Conservation (phyloP, 768 basidiomycete genomes). For the Boletus rex-veris region DNA sequence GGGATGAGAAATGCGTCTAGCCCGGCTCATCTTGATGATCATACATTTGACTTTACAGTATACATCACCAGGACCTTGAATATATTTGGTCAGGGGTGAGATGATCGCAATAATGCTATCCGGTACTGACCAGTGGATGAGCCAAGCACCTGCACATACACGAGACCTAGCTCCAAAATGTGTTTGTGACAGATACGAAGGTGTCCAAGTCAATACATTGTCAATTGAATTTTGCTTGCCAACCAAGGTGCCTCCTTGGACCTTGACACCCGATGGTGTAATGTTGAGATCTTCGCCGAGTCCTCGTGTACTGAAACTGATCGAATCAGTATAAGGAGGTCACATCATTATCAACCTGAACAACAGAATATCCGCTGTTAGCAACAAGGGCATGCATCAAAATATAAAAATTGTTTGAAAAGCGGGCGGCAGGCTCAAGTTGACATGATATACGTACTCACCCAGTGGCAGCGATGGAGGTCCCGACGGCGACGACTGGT, state of each 20-base stretch:
- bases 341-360: too few species aligned
- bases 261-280: not conserved
- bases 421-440: not conserved
- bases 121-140: too few species aligned
- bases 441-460: not conserved
- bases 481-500: too few species aligned
- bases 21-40: not conserved
- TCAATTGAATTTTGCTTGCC: not conserved
- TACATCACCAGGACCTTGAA: not conserved
- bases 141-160: too few species aligned
- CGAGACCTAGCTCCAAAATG: too few species aligned
- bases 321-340: not conserved
- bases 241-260: not conserved
- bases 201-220: not conserved
- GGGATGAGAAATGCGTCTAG: not conserved
- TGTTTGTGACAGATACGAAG: too few species aligned
- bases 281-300: not conserved
- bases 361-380: not conserved
- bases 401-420: not conserved
- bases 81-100: not conserved
- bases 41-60: not conserved
- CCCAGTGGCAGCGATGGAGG: not conserved
- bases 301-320: not conserved
- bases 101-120: too few species aligned
- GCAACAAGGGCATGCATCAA: not conserved